Conservation (phyloP, 2,329 filamentous ascomycete species). For the Neocucurbitaria cava region DNA sequence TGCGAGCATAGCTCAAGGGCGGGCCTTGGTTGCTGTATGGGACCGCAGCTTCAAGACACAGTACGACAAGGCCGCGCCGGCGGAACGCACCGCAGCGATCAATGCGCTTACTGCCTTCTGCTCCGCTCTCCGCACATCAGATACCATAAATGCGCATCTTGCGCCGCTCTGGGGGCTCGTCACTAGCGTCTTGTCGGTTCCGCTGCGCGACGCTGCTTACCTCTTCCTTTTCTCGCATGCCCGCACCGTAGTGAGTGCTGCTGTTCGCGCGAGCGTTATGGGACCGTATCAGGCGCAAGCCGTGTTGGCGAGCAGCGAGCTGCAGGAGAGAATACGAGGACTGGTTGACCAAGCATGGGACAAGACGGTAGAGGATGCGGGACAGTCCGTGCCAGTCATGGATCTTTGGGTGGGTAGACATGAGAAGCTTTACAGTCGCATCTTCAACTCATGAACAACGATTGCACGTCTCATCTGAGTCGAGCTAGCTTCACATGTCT, state of each 20-base stretch:
- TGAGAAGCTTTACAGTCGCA: slow-evolving; percentile 82
- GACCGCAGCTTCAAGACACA: slow-evolving; percentile 68
- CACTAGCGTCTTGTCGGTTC: slow-evolving; percentile 66
- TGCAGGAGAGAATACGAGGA: slow-evolving; percentile 64
- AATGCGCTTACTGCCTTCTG: slow-evolving; percentile 40
- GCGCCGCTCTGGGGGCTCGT: slow-evolving; percentile 75
- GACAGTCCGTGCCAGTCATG: slow-evolving; percentile 77
- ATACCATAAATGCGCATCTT: slow-evolving; percentile 63
- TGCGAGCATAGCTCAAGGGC: slow-evolving; percentile 76
- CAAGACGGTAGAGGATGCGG: slow-evolving; percentile 68
- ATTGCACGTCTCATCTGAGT: not conserved
- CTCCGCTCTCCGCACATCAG: slow-evolving; percentile 34
- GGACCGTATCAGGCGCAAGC: slow-evolving; percentile 82
- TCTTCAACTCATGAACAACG: slow-evolving; percentile 75
- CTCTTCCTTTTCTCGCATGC: slow-evolving; percentile 79
- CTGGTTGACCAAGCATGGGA: slow-evolving; percentile 68
- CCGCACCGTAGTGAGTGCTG: slow-evolving; percentile 77
- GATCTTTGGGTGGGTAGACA: slow-evolving; percentile 85
- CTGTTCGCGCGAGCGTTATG: slow-evolving; percentile 77
- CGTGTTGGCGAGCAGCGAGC: slow-evolving; percentile 67
- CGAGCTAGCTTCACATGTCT: not conserved
- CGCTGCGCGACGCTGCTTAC: slow-evolving; percentile 70
- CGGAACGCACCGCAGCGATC: slow-evolving; percentile 15
- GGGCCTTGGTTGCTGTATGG: slow-evolving; percentile 78
- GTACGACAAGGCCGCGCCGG: slow-evolving; percentile 14